Base-by-base conservation (phyloP, 1,139 yeast species). In the Komagataea norvegica region DNA sequence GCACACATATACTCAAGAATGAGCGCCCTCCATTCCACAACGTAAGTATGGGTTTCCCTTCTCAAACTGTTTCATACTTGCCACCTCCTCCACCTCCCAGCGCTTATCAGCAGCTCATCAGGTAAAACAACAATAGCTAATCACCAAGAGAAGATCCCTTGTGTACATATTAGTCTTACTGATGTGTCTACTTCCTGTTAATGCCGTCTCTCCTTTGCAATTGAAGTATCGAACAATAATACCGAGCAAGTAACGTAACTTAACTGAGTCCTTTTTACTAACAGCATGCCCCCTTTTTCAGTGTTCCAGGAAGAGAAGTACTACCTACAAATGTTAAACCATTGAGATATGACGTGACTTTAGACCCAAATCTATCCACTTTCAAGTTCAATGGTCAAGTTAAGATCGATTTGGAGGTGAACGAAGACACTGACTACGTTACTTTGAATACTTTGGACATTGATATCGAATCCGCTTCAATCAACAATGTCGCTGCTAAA, bases 321-420 rank as follows among this genome's bases (percentile, higher is more conserved):
- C 72, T 85, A 47, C 94, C 94, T 34, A 67, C 74, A 31, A 74
- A 79, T 52, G 87, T 84, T 47, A 77, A 71, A 46, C 94, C 95
- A 32, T 54, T 69, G 44, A 85, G 82, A 60, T 86, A 86, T 59
- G 74, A 75, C 47, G 63, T 86, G 47, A 71, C 76, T 30, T 66
- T 87, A 50, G 91, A 84, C 54, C 95, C 95, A 27, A 68, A 77
- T 51, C 77, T 86, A 50, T 72, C 70, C 40, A 74, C 76, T 34
- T 85, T 82, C 70, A 81, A 77, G 45, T 87, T 78, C 55, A 65
- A 68, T 33, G 95, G 95, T 49, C 62, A 63, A 26, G 83, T 78
- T 42, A 68, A 68, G 42, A 79, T 86, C 53, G 80, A 78, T 36
- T 67, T 86, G 49, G 69, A 71, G 32, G 87, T 84, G 36, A 65